These are phyloP conservation scores for Cryptococcus sp. DNA, from an alignment of 1,284 basidiomycete species.

Conservation along the genomic window DNA sequence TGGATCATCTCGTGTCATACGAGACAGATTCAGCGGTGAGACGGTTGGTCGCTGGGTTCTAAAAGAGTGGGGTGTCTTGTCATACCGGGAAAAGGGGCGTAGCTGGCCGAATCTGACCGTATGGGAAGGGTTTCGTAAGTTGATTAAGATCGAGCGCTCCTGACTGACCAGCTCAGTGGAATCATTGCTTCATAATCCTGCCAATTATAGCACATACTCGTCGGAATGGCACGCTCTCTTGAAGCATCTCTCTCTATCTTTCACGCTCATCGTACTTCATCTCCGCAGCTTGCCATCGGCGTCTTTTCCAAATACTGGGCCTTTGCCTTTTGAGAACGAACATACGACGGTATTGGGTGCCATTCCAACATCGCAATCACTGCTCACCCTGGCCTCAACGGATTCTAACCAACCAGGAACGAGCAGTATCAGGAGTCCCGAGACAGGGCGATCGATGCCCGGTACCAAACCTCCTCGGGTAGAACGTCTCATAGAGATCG, in stretches of 20 bases:
- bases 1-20: conserved; percentile 28
- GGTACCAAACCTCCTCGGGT: conserved; percentile 28
- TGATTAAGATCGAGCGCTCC: neutral
- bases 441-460: conserved; percentile 19
- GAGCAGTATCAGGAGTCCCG: conserved; percentile 25
- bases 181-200: conserved; percentile 43
- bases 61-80: conserved; percentile 38
- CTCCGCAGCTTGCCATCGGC: conserved; percentile 38
- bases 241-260: conserved; percentile 43
- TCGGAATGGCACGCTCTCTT: conserved; percentile 40
- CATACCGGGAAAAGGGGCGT: conserved; percentile 27
- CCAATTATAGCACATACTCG: conserved; percentile 44
- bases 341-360: neutral
- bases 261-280: conserved; percentile 44
- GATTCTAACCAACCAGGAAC: too few relatives aligned
- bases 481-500: conserved; percentile 43
- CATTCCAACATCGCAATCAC: too few relatives aligned
- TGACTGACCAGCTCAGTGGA: conserved; percentile 32
- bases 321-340: conserved; percentile 46
- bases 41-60: conserved; percentile 44
- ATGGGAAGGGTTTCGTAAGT: conserved; percentile 48
- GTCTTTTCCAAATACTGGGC: conserved; percentile 35
- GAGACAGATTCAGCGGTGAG: conserved; percentile 40
- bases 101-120: conserved; percentile 46
- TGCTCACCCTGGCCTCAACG: too few relatives aligned